A percentile compares a stretch with the other conserved stretches of the same genome.
Conservation (phyloP, 495 filamentous ascomycete species). For the Extremus antarcticus region DNA sequence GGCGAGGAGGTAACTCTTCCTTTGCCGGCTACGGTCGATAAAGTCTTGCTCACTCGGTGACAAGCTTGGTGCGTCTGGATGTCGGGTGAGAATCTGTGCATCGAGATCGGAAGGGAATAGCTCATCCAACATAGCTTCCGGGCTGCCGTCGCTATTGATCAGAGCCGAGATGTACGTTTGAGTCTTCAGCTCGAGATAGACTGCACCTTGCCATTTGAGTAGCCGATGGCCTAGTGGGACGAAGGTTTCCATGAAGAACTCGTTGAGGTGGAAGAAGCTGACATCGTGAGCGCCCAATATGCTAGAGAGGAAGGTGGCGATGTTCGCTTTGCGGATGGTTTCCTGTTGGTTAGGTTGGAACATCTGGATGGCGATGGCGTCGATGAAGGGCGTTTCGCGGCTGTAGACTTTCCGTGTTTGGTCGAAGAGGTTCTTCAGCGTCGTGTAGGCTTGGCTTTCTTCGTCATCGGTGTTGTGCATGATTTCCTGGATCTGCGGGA, state of each 20-base stretch:
- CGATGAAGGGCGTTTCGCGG: slow-evolving; percentile 56
- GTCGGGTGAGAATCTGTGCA: slow-evolving; percentile 49
- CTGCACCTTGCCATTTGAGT: slow-evolving; percentile 55
- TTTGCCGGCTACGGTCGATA: slow-evolving; percentile 48
- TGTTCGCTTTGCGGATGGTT: slow-evolving; percentile 73
- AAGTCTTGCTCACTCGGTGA: slow-evolving; percentile 67
- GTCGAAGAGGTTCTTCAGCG: slow-evolving; percentile 69
- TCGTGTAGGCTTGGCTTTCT: slow-evolving; percentile 67
- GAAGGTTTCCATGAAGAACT: slow-evolving; percentile 76
- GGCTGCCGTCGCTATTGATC: slow-evolving; percentile 42
- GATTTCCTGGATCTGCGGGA: slow-evolving; percentile 62
- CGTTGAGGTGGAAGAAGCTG: slow-evolving; percentile 69
- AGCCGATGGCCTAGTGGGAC: slow-evolving; percentile 64
- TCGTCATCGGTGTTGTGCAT: slow-evolving; percentile 65
- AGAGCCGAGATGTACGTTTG: slow-evolving; percentile 71
- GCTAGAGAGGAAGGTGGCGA: slow-evolving; percentile 74
- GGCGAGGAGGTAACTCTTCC: slow-evolving; percentile 55
- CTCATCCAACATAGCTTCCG: slow-evolving; percentile 57
- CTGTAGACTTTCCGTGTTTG: slow-evolving; percentile 73
- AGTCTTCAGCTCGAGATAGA: slow-evolving; percentile 79
- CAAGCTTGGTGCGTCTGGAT: slow-evolving; percentile 52
- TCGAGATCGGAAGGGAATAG: slow-evolving; percentile 65
- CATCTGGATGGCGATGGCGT: slow-evolving; percentile 58
- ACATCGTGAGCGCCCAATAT: slow-evolving; percentile 73
- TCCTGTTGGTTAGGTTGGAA: slow-evolving; percentile 36